phyloP scores from a whole-genome alignment of 2,329 filamentous ascomycete species.

The Hypoxylon sp. region DNA sequence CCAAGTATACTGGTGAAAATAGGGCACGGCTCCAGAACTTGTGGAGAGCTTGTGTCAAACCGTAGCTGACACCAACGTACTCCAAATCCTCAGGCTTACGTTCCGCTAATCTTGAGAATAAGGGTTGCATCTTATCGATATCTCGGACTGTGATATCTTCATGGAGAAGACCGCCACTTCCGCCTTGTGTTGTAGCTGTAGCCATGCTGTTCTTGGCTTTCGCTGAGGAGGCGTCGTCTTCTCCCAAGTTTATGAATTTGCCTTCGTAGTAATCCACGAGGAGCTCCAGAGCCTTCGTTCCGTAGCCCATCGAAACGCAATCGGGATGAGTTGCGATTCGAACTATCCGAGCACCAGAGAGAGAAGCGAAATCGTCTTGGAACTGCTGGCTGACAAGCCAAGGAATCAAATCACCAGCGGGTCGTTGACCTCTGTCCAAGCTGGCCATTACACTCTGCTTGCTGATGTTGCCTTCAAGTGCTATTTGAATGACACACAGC shows the following conservation, averaged over 20 bases:
- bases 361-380: constrained; percentile 93
- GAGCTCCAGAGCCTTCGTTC: constrained; percentile 85
- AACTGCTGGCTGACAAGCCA: constrained; percentile 99
- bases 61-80: constrained; percentile 95
- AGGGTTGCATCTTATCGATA: constrained; percentile 88
- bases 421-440: constrained; percentile 86
- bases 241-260: constrained; percentile 85
- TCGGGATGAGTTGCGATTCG: constrained; percentile 97
- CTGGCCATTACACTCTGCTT: constrained; percentile 90
- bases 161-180: constrained; percentile 77
- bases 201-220: constrained; percentile 77
- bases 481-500: constrained; percentile 92
- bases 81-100: constrained; percentile 82
- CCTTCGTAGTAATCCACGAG: constrained; percentile 94
- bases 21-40: constrained; percentile 94
- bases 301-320: constrained; percentile 92
- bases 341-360: constrained; percentile 91
- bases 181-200: constrained; percentile 78
- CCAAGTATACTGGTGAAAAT: constrained; percentile 89
- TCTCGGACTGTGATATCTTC: constrained; percentile 92
- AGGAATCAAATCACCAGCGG: constrained; percentile 91
- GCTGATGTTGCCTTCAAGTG: constrained; percentile 94
- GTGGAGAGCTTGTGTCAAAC: constrained; percentile 84
- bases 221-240: constrained; percentile 65
- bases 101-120: constrained; percentile 89